Evolutionary conservation across 169 alveolate genomes (phyloP).

Genomic region (Sarcocystis neurona): DNA sequence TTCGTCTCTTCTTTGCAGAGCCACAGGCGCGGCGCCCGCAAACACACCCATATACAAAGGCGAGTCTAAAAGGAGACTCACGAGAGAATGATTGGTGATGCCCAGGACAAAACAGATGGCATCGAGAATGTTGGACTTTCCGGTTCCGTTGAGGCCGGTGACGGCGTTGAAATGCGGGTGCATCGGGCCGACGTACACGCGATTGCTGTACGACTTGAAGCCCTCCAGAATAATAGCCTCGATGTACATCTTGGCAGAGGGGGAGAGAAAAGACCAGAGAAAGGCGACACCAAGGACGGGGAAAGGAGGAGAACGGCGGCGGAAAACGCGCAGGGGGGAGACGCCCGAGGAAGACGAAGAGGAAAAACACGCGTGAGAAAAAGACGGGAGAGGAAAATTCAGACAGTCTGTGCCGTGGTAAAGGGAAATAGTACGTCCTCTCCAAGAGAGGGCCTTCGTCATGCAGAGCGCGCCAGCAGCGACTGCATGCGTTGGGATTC

Average conservation of each 20-base stretch:
- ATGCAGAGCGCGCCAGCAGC: no score
- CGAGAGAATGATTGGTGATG: constrained; percentile 41
- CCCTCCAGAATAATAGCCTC: constrained; percentile 95
- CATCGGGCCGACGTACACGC: constrained; percentile 58
- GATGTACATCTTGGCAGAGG: constrained; percentile 88
- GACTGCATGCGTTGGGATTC: not conserved
- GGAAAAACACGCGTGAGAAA: not conserved
- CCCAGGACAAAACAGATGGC: constrained; percentile 94
- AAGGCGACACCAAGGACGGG: not conserved
- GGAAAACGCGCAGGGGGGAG: not conserved
- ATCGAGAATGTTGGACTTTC: constrained; percentile 98
- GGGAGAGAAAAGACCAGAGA: not conserved
- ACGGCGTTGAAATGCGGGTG: constrained; percentile 94
- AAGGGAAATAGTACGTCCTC: not conserved
- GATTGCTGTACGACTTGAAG: constrained; percentile 88
- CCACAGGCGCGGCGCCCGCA: not conserved
- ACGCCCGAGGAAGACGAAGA: not conserved
- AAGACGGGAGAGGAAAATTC: not conserved
- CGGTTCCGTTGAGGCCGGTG: constrained; percentile 99
- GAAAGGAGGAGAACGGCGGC: not conserved
- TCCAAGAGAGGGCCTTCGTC: not conserved
- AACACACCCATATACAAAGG: not conserved
- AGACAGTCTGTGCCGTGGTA: not conserved
- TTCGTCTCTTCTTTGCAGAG: not conserved
- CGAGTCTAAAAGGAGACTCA: not conserved